Conservation (phyloP, 331 rosid genomes). For the Quercus phellos region DNA sequence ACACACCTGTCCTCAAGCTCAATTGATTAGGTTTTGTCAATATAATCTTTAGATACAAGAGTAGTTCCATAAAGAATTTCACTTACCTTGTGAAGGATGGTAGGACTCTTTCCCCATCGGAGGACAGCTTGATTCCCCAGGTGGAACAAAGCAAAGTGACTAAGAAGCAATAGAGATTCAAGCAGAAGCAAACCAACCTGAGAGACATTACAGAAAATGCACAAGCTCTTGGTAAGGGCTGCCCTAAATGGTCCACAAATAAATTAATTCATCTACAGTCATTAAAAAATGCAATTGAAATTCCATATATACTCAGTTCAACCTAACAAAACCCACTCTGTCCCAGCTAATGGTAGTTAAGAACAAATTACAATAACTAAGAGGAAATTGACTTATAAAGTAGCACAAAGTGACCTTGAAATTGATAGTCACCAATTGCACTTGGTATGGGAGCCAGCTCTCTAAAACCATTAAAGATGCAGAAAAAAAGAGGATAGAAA, state of each 20-base stretch:
- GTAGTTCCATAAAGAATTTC: neutral
- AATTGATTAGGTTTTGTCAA: slow-evolving; percentile 30
- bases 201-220: slow-evolving; percentile 21
- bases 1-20: slow-evolving; percentile 65
- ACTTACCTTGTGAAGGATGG: slow-evolving; percentile 90
- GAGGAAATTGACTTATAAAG: too few relatives aligned
- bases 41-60: slow-evolving; percentile 5
- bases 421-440: too few relatives aligned
- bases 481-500: too few relatives aligned
- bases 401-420: too few relatives aligned
- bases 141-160: slow-evolving; percentile 89
- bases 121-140: slow-evolving; percentile 93
- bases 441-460: too few relatives aligned
- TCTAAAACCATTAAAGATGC: too few relatives aligned
- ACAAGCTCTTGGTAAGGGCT: slow-evolving; percentile 9
- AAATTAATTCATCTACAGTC: neutral
- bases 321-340: neutral
- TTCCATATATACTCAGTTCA: neutral
- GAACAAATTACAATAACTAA: neutral
- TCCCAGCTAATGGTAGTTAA: neutral
- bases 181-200: slow-evolving; percentile 84
- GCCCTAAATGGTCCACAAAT: neutral
- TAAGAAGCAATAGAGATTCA: slow-evolving; percentile 76
- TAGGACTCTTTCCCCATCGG: slow-evolving; percentile 96
- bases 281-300: neutral